Evolutionary conservation across 108 stramenopile species (phyloP).

Genomic region (Schizochytrium sp.): DNA sequence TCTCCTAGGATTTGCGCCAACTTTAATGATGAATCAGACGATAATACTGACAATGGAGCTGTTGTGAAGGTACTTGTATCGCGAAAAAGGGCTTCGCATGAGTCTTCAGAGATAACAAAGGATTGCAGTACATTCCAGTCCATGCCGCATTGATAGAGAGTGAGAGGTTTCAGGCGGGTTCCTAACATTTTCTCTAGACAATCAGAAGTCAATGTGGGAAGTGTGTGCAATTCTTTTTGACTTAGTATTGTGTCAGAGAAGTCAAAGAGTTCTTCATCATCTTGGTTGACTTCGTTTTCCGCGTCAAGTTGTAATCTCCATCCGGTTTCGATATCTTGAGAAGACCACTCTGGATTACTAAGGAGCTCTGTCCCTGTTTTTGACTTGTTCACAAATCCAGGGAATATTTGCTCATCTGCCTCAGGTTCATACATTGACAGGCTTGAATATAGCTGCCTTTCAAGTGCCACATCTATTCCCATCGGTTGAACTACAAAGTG

Average conservation of each 20-base stretch:
- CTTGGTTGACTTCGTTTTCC: no score
- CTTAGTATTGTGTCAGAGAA: not conserved
- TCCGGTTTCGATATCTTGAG: no score
- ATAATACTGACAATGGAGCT: not conserved
- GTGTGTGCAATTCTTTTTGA: not conserved
- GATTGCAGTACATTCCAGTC: not conserved
- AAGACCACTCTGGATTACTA: no score
- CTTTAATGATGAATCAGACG: not conserved
- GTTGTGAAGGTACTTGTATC: not conserved
- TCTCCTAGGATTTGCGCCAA: no score
- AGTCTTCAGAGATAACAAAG: conserved; percentile 11
- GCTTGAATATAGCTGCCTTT: no score
- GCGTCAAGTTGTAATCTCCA: no score
- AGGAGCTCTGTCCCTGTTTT: no score
- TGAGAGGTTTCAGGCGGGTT: not conserved
- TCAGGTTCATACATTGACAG: no score
- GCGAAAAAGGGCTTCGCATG: not conserved
- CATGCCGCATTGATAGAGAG: not conserved
- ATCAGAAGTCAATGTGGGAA: not conserved
- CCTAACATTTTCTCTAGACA: not conserved
- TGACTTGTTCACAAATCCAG: no score
- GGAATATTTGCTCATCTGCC: no score
- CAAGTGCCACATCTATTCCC: no score
- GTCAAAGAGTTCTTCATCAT: not conserved
- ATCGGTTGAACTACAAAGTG: no score